Evolutionary conservation across 345 rosid genomes (phyloP), one percentile per base, ranked within the genome.

Genomic region (Citrus sp.): DNA sequence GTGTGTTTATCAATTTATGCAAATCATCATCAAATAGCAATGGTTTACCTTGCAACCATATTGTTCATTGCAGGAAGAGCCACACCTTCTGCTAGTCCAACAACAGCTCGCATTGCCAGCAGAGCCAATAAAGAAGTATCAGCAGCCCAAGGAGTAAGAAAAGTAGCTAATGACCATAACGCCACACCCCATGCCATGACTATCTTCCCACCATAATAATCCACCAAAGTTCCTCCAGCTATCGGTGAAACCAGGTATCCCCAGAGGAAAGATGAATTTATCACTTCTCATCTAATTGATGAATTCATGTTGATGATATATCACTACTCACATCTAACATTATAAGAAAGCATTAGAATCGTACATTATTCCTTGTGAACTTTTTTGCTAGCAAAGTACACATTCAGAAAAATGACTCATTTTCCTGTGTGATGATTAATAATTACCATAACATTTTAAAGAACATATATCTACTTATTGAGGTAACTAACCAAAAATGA

Each of bases 61-160:
- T 95, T 95, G 93, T 93, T 95, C 99, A 95, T 93, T 63, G 95
- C 89, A 85, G 99, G 99, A 82, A 93, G 96, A 83, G 99, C 98
- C 75, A 92, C 97, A 60, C 99, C 99, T 89, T 95, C 97, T n/a
- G 97, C 98, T 73, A 93, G 78, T 7, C 99, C 99, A 76, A 95
- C 94, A 85, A 87, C 78, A 35, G 93, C 94, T 77, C 98, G 88
- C 78, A 87, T 78, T 16, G 87, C 89, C 49, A 95, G 97, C 4
- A 95, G 88, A 28, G 97, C 90, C 79, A 83, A 86, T 34, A 93
- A 66, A 66, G 95, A 92, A 75, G 90, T 81, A 75, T 95, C 98
- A n/a, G 97, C 97, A 18, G 99, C 99, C 95, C 95, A 95, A 13
- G 99, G 99, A 7, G 95, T 95, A 55, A 93, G 91, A 64, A 95